Percentiles rank a stretch among this genome's conserved stretches.
Conservation (phyloP, 495 filamentous ascomycete species). For the Bacidia rubella region DNA sequence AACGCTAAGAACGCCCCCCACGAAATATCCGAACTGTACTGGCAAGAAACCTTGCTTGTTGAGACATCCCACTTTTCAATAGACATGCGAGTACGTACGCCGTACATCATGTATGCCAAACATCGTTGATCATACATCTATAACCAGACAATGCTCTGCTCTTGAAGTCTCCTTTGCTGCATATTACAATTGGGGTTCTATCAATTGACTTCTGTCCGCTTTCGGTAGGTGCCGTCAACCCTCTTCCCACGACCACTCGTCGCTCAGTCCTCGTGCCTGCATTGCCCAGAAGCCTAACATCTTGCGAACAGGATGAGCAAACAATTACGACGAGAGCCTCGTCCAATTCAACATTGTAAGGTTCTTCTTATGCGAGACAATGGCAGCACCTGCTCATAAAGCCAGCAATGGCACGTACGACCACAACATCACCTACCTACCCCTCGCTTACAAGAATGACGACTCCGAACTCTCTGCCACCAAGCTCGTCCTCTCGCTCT, state of each 20-base stretch:
- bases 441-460: conserved; percentile 59
- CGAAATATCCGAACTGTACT: too few species aligned
- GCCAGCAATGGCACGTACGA: conserved; percentile 3
- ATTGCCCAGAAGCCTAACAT: not conserved
- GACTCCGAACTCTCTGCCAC: conserved; percentile 66
- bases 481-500: conserved; percentile 62
- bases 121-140: too few species aligned
- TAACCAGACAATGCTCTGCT: too few species aligned
- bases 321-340: not conserved
- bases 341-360: not conserved
- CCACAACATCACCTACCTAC: conserved; percentile 40
- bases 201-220: too few species aligned
- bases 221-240: not conserved
- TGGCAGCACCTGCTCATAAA: conserved; percentile 5
- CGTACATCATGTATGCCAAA: too few species aligned
- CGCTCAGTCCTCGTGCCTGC: not conserved
- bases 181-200: too few species aligned
- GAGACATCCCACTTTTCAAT: too few species aligned
- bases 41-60: too few species aligned
- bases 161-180: too few species aligned
- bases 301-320: not conserved
- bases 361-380: conserved; percentile 1
- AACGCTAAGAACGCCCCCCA: too few species aligned
- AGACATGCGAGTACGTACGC: too few species aligned
- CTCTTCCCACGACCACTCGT: not conserved